Conservation (phyloP, 495 filamentous ascomycete genomes). For the Daldinia concentrica region DNA sequence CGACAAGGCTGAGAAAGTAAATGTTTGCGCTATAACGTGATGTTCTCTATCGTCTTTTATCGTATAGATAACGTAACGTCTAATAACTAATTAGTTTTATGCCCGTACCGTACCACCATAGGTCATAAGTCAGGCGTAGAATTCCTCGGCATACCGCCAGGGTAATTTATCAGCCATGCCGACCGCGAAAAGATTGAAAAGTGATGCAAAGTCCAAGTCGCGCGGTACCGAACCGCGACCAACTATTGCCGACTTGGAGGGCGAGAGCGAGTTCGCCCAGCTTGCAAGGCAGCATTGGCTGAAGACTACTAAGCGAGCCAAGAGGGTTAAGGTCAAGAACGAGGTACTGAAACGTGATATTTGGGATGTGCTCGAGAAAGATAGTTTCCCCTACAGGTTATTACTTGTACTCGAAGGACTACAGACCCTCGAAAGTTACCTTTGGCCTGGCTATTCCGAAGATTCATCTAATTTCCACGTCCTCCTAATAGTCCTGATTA, state of each 20-base stretch:
- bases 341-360: conserved; percentile 88
- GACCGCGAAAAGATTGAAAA: conserved; percentile 60
- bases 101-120: neutral
- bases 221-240: conserved; percentile 47
- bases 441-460: conserved; percentile 94
- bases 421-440: conserved; percentile 87
- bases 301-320: conserved; percentile 63
- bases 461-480: conserved; percentile 91
- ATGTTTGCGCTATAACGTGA: conserved; percentile 31
- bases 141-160: conserved; percentile 28
- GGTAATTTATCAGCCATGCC: conserved; percentile 50
- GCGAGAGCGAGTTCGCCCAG: conserved; percentile 81
- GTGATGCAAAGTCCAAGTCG: conserved; percentile 52
- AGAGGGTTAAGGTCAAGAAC: conserved; percentile 76
- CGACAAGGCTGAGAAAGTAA: conserved; percentile 43
- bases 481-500: conserved; percentile 81
- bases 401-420: conserved; percentile 88
- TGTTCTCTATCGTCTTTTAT: neutral
- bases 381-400: conserved; percentile 77
- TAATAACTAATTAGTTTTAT: conserved; percentile 22
- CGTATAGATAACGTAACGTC: neutral
- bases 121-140: conserved; percentile 22
- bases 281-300: conserved; percentile 89
- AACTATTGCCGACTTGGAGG: conserved; percentile 64
- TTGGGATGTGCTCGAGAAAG: conserved; percentile 88